Evolutionary conservation across 768 basidiomycete genomes (phyloP).

Genomic region (Cyclocybe cylindracea): DNA sequence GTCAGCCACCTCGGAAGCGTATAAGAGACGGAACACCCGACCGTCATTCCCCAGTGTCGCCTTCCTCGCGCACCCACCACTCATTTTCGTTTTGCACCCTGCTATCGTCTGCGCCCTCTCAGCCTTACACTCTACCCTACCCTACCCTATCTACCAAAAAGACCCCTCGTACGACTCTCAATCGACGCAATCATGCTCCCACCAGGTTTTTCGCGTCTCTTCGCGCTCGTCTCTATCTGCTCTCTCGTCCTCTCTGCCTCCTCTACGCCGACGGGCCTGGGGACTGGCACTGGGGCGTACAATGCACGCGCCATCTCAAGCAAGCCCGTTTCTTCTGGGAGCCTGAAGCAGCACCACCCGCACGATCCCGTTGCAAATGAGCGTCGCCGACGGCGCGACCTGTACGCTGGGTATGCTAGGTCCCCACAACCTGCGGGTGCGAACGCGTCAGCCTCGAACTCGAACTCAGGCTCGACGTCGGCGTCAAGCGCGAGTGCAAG

Average conservation of each 20-base stretch:
- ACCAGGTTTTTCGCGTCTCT: conserved; percentile 6
- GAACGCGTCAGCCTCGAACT: too few relatives aligned
- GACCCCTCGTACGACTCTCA: too few relatives aligned
- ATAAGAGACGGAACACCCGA: background rate
- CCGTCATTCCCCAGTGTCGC: background rate
- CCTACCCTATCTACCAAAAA: background rate
- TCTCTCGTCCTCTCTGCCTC: conserved; percentile 7
- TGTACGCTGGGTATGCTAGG: too few relatives aligned
- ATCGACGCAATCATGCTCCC: background rate
- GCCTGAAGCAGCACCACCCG: too few relatives aligned
- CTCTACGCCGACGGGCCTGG: conserved; percentile 4
- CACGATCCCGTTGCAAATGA: too few relatives aligned
- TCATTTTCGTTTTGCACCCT: background rate
- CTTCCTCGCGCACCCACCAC: background rate
- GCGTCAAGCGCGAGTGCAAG: too few relatives aligned
- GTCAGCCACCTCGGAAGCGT: conserved; percentile 3
- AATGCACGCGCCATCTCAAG: background rate
- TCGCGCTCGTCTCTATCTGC: conserved; percentile 16
- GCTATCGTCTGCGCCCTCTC: background rate
- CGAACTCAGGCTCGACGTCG: too few relatives aligned
- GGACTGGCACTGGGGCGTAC: background rate
- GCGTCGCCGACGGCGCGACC: background rate
- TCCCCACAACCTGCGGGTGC: too few relatives aligned
- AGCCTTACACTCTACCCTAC: background rate
- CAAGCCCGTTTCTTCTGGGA: too few relatives aligned